Base-by-base conservation (phyloP, 1,139 yeast species). In the Saccharomyces pastorianus region DNA sequence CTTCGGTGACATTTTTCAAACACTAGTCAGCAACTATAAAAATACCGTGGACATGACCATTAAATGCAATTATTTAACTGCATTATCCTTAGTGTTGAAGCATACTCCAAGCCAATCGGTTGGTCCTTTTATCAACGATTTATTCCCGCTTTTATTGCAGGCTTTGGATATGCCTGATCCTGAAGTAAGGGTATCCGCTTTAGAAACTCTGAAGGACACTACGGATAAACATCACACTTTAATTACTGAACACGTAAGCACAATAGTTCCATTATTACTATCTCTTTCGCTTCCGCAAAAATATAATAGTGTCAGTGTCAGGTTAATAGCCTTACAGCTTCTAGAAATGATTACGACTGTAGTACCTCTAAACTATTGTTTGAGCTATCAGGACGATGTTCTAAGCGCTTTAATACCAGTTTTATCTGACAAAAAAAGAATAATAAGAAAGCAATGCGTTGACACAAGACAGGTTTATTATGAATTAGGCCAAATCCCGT, bases 391-490 rank as follows among this genome's bases (percentile, higher is more conserved):
- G 63, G 65, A 69, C 6, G 69, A 68, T 4, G 76, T 88, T 7
- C 74, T 88, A 48, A 69, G 64, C 27, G 76, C 75, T 8, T 72
- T 88, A 52, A 74, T 73, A 1, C 65, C 64, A 1, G 83, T 79
- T 0, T 73, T 93, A 59, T 96, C 88, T 61, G 97, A 93, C 67
- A 79, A 77, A 53, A 84, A 78, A 65, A 79, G 99, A 68, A 72
- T 70, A 5, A 88, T 93, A 2, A 79, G 99, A 63, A 84, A 82
- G 65, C 78, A 81, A 53, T 85, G 91, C 7, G 83, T 86, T 53
- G 88, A 85, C 61, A 82, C 93, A 52, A 80, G 96, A 64, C 98
- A 93, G 66, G 73, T 77, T 2, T 84, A 81, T 60, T 87, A 73
- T 67, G 95, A 86, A 53, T 55, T 73, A 31, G 76, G 77, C 14